Evolutionary conservation across 768 basidiomycete genomes (phyloP).

Genomic region (Epithele typhae): DNA sequence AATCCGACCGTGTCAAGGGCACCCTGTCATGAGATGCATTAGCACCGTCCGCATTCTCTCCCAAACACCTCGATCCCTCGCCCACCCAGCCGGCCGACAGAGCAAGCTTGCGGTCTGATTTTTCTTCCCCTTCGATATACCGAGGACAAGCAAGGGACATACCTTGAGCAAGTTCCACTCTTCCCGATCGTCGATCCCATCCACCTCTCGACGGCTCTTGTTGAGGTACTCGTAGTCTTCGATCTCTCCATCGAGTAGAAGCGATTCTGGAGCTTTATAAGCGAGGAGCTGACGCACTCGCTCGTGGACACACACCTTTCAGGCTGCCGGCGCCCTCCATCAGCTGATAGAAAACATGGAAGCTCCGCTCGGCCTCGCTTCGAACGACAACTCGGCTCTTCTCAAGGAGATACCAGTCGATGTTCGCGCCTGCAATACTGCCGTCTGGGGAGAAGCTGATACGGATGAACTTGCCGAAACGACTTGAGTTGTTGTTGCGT

Average conservation of each 20-base stretch:
- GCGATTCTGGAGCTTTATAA: conserved; percentile 42
- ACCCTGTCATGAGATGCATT: conserved; percentile 35
- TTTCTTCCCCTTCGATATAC: too few species aligned
- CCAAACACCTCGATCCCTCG: too few species aligned
- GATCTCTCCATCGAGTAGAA: conserved; percentile 69
- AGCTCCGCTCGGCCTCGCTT: conserved; percentile 85
- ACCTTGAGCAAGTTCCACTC: conserved; percentile 86
- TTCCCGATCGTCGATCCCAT: conserved; percentile 87
- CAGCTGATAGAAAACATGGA: conserved; percentile 97
- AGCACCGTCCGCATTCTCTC: too few species aligned
- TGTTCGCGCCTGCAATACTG: conserved; percentile 95
- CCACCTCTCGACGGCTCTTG: conserved; percentile 85
- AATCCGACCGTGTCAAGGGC: conserved; percentile 92
- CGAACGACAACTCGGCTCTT: conserved; percentile 92
- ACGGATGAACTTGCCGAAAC: conserved; percentile 97
- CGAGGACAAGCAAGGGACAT: neutral
- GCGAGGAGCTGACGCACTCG: neutral
- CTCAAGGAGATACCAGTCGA: conserved; percentile 98
- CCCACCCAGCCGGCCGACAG: too few species aligned
- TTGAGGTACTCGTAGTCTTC: conserved; percentile 91
- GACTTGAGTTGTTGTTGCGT: conserved; percentile 97
- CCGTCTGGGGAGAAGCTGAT: conserved; percentile 93
- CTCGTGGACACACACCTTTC: conserved; percentile 43
- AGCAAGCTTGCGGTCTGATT: too few species aligned
- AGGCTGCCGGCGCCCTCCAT: conserved; percentile 70